Evolutionary conservation across 345 rosid species (phyloP).

Genomic region (Abelmoschus esculentus): DNA sequence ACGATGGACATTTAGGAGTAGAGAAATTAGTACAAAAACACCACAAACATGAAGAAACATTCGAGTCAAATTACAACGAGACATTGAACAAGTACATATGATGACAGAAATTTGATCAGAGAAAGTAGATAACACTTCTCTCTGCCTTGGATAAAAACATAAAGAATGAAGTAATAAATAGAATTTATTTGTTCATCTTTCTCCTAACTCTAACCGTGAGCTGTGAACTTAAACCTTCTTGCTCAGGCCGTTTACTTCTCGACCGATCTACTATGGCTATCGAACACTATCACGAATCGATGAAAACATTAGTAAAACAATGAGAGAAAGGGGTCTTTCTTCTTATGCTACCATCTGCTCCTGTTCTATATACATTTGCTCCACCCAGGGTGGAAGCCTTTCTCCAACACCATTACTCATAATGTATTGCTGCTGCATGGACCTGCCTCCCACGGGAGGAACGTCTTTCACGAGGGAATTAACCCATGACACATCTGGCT

Average conservation of each 20-base stretch:
- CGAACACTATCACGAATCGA: conserved; percentile 18
- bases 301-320: conserved; percentile 9
- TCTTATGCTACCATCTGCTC: conserved; percentile 85
- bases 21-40: neutral
- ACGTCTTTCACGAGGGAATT: conserved; percentile 70
- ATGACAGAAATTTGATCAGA: neutral
- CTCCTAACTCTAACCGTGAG: neutral
- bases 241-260: neutral
- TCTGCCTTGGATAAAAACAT: conserved; percentile 5
- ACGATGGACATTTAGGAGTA: no score
- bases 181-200: conserved; percentile 9
- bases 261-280: conserved; percentile 2
- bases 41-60: neutral
- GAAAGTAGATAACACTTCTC: neutral
- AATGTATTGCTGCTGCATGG: conserved; percentile 26
- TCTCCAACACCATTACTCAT: conserved; percentile 35
- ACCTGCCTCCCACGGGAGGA: conserved; percentile 27
- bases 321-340: conserved; percentile 11
- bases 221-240: conserved; percentile 11
- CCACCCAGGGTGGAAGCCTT: conserved; percentile 58
- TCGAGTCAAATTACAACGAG: neutral
- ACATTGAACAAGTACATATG: conserved; percentile 5
- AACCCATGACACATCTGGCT: conserved; percentile 97
- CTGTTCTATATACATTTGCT: conserved; percentile 81
- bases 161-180: conserved; percentile 19